Base-by-base conservation (phyloP, 495 filamentous ascomycete species). In the Pyrenopolyporus hunteri region DNA sequence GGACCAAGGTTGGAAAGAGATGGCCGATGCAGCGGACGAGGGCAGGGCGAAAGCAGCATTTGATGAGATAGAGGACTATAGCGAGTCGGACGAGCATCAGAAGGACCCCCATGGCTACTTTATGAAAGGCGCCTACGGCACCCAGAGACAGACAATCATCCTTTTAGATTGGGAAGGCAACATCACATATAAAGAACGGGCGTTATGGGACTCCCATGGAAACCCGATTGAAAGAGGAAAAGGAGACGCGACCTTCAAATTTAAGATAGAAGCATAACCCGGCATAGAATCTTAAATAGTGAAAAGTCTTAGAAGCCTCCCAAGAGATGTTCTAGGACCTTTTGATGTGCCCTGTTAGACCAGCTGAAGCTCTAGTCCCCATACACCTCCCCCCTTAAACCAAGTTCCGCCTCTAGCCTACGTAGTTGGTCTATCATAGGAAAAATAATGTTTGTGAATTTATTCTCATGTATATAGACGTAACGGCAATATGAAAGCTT, bases 131-230 rank as follows among this genome's bases (percentile, higher is more conserved):
- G 73, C 84, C 10, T 98, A 98, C 74, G 94, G 94, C n/a, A 98
- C 94, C 1, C 91, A 96, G 71, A 86, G 91, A 62, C 93, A 98
- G 78, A 96, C 91, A 0, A 77, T 98, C 9, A 76, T 98, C 19
- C 79, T 98, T 13, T 87, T 96, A 20, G 85, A 86, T 59, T 82
- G 82, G 69, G 78, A 87, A 14, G 93, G 93, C 10, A 83, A 86
- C 44, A 84, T 95, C 35, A 87, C 85, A 9, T 97, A 90, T 68
- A 82, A 87, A 53, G 94, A 98, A 74, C 83, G 95, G 49, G 89
- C 91, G 19, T 77, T 98, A 33, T 95, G 83, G 73, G 91, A 93
- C 71, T 72, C 77, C 4, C 67, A 88, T 26, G 89, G 82, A 3
- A 82, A 83, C 29, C 77, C 83, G 6, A 76, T 92, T 36, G 76